Percentiles rank a stretch among this genome's conserved stretches.
Conservation (phyloP, 331 rosid species). For the Arachis monticola region DNA sequence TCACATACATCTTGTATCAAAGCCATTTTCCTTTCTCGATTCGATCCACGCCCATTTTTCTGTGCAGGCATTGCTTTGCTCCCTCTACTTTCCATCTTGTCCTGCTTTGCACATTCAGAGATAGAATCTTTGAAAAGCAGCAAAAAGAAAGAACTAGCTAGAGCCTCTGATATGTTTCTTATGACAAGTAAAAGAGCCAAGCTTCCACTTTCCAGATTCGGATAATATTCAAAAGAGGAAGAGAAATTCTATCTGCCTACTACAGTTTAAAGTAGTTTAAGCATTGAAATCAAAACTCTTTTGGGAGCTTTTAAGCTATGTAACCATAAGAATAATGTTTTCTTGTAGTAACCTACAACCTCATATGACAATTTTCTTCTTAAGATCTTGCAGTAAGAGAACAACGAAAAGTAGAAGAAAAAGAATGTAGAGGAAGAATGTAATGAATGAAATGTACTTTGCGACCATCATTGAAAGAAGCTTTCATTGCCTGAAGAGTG, state of each 20-base stretch:
- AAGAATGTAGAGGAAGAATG: not conserved
- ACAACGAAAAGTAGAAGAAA: not conserved
- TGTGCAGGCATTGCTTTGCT: conserved; percentile 54
- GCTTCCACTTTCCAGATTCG: conserved; percentile 42
- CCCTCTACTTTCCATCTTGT: conserved; percentile 66
- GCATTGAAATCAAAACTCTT: conserved; percentile 24
- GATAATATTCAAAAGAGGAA: conserved; percentile 3
- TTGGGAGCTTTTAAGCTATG: conserved; percentile 5
- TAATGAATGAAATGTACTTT: conserved; percentile 46
- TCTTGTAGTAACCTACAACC: conserved; percentile 11
- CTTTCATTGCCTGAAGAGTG: conserved; percentile 61
- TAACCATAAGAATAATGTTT: not conserved
- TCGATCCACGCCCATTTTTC: conserved; percentile 63
- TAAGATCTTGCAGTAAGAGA: conserved; percentile 26
- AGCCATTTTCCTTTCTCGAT: conserved; percentile 75
- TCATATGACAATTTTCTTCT: conserved; percentile 19
- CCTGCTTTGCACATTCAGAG: conserved; percentile 57
- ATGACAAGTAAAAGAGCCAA: conserved; percentile 23
- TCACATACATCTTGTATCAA: conserved; percentile 77
- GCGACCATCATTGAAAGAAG: conserved; percentile 49
- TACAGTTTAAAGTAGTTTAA: conserved; percentile 25
- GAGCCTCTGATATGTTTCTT: too few species aligned
- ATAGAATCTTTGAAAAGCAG: not conserved
- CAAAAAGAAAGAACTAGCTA: not conserved
- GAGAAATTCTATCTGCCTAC: conserved; percentile 22